These are phyloP conservation scores for Teunomyces cretensis DNA, from an alignment of 805 yeast species.

Conservation along the genomic window DNA sequence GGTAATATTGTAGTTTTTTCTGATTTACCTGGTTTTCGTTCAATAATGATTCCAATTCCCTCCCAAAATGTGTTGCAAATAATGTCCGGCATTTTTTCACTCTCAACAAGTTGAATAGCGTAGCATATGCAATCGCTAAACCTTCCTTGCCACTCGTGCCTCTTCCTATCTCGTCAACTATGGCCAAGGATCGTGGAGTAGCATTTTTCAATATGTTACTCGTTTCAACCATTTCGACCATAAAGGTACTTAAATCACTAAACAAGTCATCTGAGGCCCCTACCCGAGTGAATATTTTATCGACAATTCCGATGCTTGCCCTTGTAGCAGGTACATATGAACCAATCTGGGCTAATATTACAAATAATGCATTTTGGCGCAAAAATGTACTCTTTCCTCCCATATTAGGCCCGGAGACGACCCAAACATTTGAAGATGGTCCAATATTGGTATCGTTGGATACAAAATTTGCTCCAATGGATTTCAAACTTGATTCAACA, in stretches of 20 bases:
- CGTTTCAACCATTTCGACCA: constrained; percentile 48
- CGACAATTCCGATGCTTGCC: constrained; percentile 48
- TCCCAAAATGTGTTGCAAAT: constrained; percentile 85
- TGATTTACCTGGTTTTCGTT: constrained; percentile 26
- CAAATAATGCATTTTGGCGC: constrained; percentile 48
- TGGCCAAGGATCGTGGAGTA: constrained; percentile 41
- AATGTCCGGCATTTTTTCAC: constrained; percentile 65
- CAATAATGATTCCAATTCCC: constrained; percentile 38
- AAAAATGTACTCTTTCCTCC: constrained; percentile 56
- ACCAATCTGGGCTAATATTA: constrained; percentile 53
- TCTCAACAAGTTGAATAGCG: constrained; percentile 54
- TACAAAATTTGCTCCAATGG: constrained; percentile 48
- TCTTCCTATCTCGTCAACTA: constrained; percentile 56
- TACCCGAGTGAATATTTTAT: constrained; percentile 47
- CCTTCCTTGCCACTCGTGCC: constrained; percentile 77
- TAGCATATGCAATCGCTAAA: constrained; percentile 78
- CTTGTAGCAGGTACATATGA: constrained; percentile 51
- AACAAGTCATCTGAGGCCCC: constrained; percentile 34
- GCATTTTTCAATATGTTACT: constrained; percentile 33
- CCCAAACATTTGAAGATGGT: constrained; percentile 17
- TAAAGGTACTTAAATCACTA: constrained; percentile 46
- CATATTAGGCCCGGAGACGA: constrained; percentile 42
- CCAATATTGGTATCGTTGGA: constrained; percentile 39
- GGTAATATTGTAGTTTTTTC: constrained; percentile 24
- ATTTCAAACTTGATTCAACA: constrained; percentile 71